A percentile compares a stretch with the other conserved stretches of the same genome.
Conservation (phyloP, 2,329 filamentous ascomycete genomes). For the Dactylellina drechsleri region DNA sequence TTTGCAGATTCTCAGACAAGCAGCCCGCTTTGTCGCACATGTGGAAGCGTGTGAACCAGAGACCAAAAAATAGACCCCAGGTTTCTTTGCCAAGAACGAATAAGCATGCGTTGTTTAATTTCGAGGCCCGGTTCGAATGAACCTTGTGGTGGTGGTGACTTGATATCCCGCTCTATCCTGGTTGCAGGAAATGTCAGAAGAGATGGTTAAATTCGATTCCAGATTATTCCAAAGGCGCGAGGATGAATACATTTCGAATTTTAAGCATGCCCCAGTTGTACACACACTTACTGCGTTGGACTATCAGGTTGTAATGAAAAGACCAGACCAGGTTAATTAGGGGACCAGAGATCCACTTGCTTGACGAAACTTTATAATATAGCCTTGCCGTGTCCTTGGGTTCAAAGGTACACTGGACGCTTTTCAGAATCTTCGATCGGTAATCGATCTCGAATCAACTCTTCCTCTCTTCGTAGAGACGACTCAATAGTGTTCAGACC, state of each 20-base stretch:
- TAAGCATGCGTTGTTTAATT: conserved; percentile 48
- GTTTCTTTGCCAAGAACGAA: conserved; percentile 19
- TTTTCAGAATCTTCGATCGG: neutral
- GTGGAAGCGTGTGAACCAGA: conserved; percentile 11
- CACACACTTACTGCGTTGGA: neutral
- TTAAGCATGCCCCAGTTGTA: neutral
- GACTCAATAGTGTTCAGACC: neutral
- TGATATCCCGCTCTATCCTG: conserved; percentile 32
- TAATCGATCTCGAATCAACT: neutral
- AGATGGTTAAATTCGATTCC: conserved; percentile 44
- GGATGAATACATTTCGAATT: no score
- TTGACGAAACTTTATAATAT: conserved; percentile 16
- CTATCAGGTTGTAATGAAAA: conserved; percentile 3
- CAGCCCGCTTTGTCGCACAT: conserved; percentile 19
- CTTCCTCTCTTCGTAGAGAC: neutral
- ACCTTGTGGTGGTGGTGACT: conserved; percentile 16
- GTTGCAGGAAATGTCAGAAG: conserved; percentile 21
- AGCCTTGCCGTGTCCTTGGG: neutral
- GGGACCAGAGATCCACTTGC: conserved; percentile 5
- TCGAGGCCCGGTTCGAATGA: conserved; percentile 15
- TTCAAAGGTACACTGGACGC: neutral
- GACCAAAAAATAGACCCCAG: conserved; percentile 20
- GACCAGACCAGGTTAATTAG: neutral
- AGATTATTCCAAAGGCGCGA: conserved; percentile 6
- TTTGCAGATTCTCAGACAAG: conserved; percentile 54